Base-by-base conservation (phyloP, 1,284 basidiomycete genomes). In the Ustanciosporium gigantosporum region DNA sequence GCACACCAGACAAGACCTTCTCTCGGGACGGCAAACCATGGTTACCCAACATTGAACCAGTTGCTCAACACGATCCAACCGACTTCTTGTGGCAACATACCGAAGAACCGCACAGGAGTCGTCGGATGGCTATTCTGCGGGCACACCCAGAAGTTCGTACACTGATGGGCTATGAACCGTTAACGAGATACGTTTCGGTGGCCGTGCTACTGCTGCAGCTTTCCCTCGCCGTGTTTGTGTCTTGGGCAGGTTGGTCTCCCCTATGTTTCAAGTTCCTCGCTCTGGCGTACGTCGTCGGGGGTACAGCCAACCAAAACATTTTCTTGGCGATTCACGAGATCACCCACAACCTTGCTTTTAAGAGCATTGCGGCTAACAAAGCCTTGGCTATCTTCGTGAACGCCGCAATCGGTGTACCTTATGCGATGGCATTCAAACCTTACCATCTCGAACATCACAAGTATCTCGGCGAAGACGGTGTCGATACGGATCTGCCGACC, bases 301-400 rank as follows among this genome's bases (percentile, higher is more conserved):
- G 91, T 4, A 96, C 93, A 0, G 88, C 89, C 15, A 98, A 97
- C 80, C 94, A 98, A 77, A 97, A 98, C 79, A 84, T 92, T 22
- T 98, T 98, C 80, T 84, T 98, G 29, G 91, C 94, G 20, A 95
- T 98, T 48, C 94, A 98, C 78, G 94, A 98, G 76, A 97, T 98
- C 66, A 96, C 93, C 2, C 94, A 98, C 80, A 97, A 97, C 77
- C 84, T 98, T 25, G 94, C 91, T 3, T 98, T 97, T 81, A 85
- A 84, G 64, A 83, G 88, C 22, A 85, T 97, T 37, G 81, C 81
- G 32, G 84, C 88, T 5, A 98, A 98, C 81, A 92, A 93, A 73
- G 73, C 85, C 5, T 82, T 95, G 24, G 91, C 95, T 0, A 87
- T 97, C 64, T 84, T 92, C 46, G 89, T 91, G 4, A 98, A 98